Base-by-base conservation (phyloP, 2,329 filamentous ascomycete species). In the Apiospora marii region DNA sequence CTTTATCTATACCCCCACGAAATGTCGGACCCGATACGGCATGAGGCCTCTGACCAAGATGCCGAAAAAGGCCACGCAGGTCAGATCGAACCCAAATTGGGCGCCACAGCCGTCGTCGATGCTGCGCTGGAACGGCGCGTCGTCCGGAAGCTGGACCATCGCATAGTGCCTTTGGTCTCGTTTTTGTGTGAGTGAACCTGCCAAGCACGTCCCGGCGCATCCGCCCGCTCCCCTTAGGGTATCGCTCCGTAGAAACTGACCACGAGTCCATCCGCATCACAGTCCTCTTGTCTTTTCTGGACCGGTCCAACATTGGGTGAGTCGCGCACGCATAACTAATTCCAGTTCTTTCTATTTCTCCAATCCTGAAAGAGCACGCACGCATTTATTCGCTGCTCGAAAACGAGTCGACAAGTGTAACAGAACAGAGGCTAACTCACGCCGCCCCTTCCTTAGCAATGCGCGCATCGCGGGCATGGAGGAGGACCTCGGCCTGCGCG, bases 291-390 rank as follows among this genome's bases (percentile, higher is more conserved):
- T 77, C 82, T 16, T 83, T 84, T 71, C 75, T 84, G 1, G 82
- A 84, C 73, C 77, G 83, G 37, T 83, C 81, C 16, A 84, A 84
- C 51, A 83, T 84, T 61, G 82, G 83, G 34, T 84, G 83, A 77
- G 83, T 82, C 0, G 74, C 82, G 72, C 78, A 78, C 14, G 22
- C 19, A 30, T 30, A 30, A 30, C 27, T 30, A 4, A 4, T 30
- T 30, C 27, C 27, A 6, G 81, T 82, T 1, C 82, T 82, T 48
- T 81, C 83, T 82, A 76, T 79, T 68, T 82, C 8, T 51, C 27
- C 19, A 8, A 37, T 37, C 7, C 8, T 5, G 4, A 44, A 12
- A 44, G 3, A 3, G 43, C 1, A 14, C 43, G 7, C 41, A 43
- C 41, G 41, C 71, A 43, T 4, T 48, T 3, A n/a, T 68, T 69